Percentiles rank a stretch among this genome's conserved stretches.
These are phyloP conservation scores for Suillus sp. DNA, from an alignment of 768 basidiomycete genomes.

Conservation along the genomic window DNA sequence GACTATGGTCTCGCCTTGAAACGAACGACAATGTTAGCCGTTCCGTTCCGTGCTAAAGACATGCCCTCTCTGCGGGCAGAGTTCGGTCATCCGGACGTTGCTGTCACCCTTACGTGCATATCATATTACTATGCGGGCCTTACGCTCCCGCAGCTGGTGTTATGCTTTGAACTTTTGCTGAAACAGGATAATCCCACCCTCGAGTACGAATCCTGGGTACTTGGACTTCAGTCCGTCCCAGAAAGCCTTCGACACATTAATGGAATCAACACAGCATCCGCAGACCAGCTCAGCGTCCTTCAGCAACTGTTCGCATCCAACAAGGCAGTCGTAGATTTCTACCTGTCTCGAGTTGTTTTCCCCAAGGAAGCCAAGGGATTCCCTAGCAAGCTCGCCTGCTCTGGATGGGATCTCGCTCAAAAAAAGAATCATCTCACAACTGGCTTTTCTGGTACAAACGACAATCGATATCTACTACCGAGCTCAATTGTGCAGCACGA, in stretches of 20 bases:
- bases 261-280: background rate
- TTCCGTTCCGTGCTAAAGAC: conserved; percentile 2
- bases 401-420: conserved; percentile 31
- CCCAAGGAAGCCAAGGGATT: conserved; percentile 32
- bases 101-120: background rate
- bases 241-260: background rate
- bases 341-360: conserved; percentile 29
- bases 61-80: conserved; percentile 2
- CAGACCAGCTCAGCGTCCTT: conserved; percentile 10
- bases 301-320: conserved; percentile 23
- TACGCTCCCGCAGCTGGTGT: background rate
- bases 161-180: conserved; percentile 1
- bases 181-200: conserved; percentile 1
- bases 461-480: conserved; percentile 25
- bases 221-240: background rate
- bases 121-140: conserved; percentile 2
- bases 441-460: conserved; percentile 34
- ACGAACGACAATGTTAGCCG: background rate
- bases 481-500: conserved; percentile 2
- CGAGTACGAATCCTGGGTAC: background rate
- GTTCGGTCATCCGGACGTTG: conserved; percentile 2
- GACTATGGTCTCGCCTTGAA: background rate
- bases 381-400: conserved; percentile 27
- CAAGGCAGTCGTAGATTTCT: conserved; percentile 28
- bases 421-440: conserved; percentile 14